These are phyloP conservation scores for Populus nigra DNA, from an alignment of 345 rosid genomes.

Conservation along the genomic window DNA sequence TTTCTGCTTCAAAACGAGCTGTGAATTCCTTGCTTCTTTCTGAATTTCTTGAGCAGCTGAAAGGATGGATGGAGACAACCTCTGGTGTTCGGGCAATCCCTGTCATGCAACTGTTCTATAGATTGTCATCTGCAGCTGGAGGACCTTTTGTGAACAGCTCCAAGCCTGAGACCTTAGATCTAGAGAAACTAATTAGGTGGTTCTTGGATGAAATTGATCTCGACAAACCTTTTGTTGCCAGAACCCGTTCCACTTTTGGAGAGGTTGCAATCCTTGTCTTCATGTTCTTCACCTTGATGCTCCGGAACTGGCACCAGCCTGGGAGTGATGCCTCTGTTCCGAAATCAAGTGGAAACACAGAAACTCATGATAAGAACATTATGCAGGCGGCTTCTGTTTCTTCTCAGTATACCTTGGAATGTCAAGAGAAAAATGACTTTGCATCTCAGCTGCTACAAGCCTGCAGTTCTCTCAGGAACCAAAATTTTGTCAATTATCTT, in stretches of 20 bases:
- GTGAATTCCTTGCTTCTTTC: constrained; percentile 90
- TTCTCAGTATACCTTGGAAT: constrained; percentile 60
- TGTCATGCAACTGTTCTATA: constrained; percentile 90
- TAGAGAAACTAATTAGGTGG: constrained; percentile 88
- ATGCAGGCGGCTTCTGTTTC: constrained; percentile 44
- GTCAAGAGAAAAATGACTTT: constrained; percentile 77
- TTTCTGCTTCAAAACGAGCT: constrained; percentile 91
- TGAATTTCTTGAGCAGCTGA: constrained; percentile 84
- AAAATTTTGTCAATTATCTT: constrained; percentile 80
- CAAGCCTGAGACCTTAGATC: constrained; percentile 73
- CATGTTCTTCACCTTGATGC: constrained; percentile 99
- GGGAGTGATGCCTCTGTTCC: constrained; percentile 60
- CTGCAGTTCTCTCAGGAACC: constrained; percentile 76
- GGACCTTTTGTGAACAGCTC: constrained; percentile 93
- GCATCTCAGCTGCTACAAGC: constrained; percentile 80
- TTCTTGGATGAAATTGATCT: constrained; percentile 81
- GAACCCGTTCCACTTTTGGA: constrained; percentile 71
- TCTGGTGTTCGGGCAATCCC: constrained; percentile 88
- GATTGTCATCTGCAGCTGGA: constrained; percentile 91
- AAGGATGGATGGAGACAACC: constrained; percentile 90
- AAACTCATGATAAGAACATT: constrained; percentile 58
- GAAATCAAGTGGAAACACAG: constrained; percentile 50
- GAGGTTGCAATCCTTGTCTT: constrained; percentile 89
- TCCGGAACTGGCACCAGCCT: constrained; percentile 99
- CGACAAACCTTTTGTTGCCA: constrained; percentile 62